Conservation (phyloP, 163 green algal genomes). For the Scenedesmus sp. region DNA sequence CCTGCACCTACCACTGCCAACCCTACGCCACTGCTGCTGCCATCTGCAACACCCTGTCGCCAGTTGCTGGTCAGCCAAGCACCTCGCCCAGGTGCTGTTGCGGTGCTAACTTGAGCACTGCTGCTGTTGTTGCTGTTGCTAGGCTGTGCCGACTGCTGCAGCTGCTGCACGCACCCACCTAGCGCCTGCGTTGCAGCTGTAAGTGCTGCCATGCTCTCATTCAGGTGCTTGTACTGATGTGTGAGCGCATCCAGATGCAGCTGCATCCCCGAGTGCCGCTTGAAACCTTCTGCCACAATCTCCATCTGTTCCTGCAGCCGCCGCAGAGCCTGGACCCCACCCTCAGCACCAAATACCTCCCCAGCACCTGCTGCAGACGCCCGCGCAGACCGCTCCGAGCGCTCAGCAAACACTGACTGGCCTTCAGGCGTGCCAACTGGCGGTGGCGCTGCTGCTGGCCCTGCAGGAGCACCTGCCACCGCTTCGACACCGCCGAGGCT, state of each 20-base stretch:
- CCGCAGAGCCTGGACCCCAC: constrained; percentile 17
- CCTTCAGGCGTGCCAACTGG: background rate
- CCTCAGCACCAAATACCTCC: background rate
- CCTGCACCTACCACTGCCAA: background rate
- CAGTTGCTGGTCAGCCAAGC: background rate
- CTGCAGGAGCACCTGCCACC: constrained; percentile 3
- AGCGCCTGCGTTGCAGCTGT: constrained; percentile 36
- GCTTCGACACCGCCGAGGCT: background rate
- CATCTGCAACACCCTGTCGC: background rate
- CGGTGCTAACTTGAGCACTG: background rate
- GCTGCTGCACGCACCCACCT: background rate
- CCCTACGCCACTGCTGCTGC: background rate
- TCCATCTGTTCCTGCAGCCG: constrained; percentile 48
- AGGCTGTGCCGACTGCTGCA: constrained; percentile 1
- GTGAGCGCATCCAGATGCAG: constrained; percentile 64
- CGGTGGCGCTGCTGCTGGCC: background rate
- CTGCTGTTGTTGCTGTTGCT: background rate
- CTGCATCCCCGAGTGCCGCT: constrained; percentile 59
- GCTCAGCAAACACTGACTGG: constrained; percentile 1
- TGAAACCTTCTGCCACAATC: constrained; percentile 37
- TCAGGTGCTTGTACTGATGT: constrained; percentile 60
- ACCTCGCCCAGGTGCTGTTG: background rate
- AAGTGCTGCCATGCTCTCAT: constrained; percentile 36
- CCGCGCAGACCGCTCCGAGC: background rate
- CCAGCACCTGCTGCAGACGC: background rate